Evolutionary conservation across 2,329 filamentous ascomycete species (phyloP).

Genomic region (Lecanosticta acicola): DNA sequence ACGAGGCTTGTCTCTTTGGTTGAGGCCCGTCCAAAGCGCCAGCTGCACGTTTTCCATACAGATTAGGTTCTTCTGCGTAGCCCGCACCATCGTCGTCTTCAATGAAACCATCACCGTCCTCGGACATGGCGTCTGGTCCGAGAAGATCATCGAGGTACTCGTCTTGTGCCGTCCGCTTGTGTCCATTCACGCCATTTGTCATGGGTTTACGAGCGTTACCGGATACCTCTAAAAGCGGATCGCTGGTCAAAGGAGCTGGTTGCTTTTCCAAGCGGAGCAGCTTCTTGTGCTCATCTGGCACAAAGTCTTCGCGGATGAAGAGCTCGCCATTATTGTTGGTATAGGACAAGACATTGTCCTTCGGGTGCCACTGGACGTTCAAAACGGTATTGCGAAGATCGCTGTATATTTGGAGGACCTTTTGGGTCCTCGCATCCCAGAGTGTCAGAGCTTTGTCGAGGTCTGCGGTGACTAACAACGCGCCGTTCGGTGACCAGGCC

Average conservation of each 20-base stretch:
- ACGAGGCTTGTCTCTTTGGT: conserved; percentile 49
- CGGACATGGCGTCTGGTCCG: conserved; percentile 53
- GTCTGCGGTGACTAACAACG: conserved; percentile 65
- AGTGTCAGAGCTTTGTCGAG: conserved; percentile 60
- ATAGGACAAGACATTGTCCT: conserved; percentile 81
- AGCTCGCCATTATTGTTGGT: conserved; percentile 89
- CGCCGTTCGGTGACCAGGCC: conserved; percentile 92
- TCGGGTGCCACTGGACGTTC: conserved; percentile 85
- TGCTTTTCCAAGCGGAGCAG: conserved; percentile 55
- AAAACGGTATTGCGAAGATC: conserved; percentile 69
- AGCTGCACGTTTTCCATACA: conserved; percentile 56
- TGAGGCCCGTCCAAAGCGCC: conserved; percentile 35
- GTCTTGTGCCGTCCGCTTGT: conserved; percentile 58
- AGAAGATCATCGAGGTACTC: conserved; percentile 75
- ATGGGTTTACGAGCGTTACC: conserved; percentile 57
- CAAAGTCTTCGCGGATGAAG: conserved; percentile 73
- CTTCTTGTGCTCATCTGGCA: conserved; percentile 46
- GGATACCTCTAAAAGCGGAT: conserved; percentile 65
- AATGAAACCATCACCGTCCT: conserved; percentile 74
- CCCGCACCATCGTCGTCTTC: conserved; percentile 93
- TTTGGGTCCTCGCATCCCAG: conserved; percentile 88
- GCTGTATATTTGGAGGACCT: conserved; percentile 68
- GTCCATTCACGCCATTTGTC: conserved; percentile 50
- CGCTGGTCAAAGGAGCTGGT: conserved; percentile 79
- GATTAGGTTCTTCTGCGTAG: conserved; percentile 63